A percentile compares a stretch with the other conserved stretches of the same genome.
Conservation (phyloP, 2,329 filamentous ascomycete genomes). For the Pseudopithomyces maydicus region DNA sequence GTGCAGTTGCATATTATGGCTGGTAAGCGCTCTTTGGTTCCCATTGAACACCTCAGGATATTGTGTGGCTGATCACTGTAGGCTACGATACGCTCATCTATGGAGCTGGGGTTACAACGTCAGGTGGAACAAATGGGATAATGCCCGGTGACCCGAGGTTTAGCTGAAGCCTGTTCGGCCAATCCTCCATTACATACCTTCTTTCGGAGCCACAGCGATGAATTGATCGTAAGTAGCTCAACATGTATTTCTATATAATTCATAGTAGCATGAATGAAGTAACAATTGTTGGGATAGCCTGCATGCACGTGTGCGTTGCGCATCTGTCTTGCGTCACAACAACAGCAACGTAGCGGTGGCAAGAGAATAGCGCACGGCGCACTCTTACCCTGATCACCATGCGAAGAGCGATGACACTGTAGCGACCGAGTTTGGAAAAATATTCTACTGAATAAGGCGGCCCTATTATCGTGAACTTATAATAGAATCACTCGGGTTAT, state of each 20-base stretch:
- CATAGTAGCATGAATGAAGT: too few species aligned
- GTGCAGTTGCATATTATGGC: conserved; percentile 14
- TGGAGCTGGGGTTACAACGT: conserved; percentile 7
- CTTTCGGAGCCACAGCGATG: not conserved
- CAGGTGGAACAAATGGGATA: conserved; percentile 9
- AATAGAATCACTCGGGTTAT: conserved; percentile 3
- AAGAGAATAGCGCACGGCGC: not conserved
- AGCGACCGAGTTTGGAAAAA: not conserved
- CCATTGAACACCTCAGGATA: not conserved
- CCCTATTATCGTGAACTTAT: not conserved
- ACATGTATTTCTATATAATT: too few species aligned
- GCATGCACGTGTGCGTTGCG: too few species aligned
- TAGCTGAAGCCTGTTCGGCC: not conserved
- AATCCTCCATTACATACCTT: not conserved
- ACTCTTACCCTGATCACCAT: not conserved
- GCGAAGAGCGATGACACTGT: not conserved
- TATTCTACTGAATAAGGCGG: not conserved
- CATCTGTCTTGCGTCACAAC: too few species aligned
- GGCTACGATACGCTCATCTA: conserved; percentile 20
- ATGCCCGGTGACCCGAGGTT: conserved; percentile 10
- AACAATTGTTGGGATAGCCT: too few species aligned
- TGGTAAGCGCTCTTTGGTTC: not conserved
- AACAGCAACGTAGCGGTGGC: not conserved
- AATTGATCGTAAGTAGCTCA: too few species aligned
- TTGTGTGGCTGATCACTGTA: not conserved